Percentiles rank a stretch among this genome's conserved stretches.
These are phyloP conservation scores for Helianthus tuberosus DNA, from an alignment of 129 eudicot species.

Conservation along the genomic window DNA sequence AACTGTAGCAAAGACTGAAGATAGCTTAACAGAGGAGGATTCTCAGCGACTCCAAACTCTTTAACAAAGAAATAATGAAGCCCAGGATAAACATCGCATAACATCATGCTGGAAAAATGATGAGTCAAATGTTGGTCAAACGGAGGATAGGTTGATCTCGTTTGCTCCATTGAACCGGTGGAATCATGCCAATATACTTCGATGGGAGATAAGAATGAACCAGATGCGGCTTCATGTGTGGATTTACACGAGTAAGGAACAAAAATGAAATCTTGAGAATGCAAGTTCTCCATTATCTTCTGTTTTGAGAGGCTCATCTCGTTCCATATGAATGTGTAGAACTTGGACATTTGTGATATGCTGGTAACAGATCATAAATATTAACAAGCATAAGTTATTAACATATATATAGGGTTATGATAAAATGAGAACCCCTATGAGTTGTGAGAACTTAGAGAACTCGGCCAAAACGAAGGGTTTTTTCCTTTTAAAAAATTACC, in stretches of 20 bases:
- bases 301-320: conserved; percentile 55
- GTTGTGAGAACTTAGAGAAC: neutral
- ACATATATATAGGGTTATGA: neutral
- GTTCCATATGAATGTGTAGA: conserved; percentile 70
- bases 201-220: conserved; percentile 57
- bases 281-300: conserved; percentile 49
- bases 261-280: conserved; percentile 60
- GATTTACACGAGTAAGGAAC: conserved; percentile 47
- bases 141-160: conserved; percentile 27
- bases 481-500: too few relatives aligned
- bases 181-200: conserved; percentile 82
- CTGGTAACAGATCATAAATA: conserved; percentile 39
- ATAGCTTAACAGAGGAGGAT: conserved; percentile 56
- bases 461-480: neutral
- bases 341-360: conserved; percentile 72
- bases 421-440: neutral
- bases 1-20: conserved; percentile 65
- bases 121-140: conserved; percentile 21
- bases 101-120: conserved; percentile 38
- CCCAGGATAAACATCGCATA: conserved; percentile 56
- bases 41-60: conserved; percentile 74
- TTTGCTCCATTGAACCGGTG: conserved; percentile 50
- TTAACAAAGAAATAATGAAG: conserved; percentile 76
- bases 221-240: conserved; percentile 53
- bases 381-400: neutral